Conservation (phyloP, 257 asterid species). For the Solanum virginianum region DNA sequence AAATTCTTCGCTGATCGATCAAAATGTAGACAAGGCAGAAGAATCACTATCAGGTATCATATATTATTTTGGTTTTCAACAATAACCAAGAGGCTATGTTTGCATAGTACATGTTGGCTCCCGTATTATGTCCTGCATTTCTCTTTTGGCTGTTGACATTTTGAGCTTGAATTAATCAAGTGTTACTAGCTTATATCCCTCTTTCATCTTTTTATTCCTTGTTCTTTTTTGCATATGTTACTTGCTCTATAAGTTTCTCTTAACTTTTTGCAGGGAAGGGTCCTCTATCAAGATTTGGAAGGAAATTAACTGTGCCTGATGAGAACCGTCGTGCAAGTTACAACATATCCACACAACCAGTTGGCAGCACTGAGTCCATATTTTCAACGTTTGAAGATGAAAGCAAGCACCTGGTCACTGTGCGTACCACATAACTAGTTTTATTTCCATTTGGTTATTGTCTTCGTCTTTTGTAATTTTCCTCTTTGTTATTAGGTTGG, state of each 20-base stretch:
- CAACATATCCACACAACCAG: conserved; percentile 38
- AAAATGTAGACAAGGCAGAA: conserved; percentile 60
- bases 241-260: not conserved
- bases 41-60: conserved; percentile 58
- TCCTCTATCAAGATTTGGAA: conserved; percentile 36
- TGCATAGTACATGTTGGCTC: not conserved
- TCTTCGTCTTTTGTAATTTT: not conserved
- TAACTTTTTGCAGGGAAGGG: conserved; percentile 43
- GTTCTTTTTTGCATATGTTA: not conserved
- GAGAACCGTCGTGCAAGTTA: conserved; percentile 77
- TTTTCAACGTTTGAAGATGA: conserved; percentile 83
- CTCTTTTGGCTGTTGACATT: not conserved
- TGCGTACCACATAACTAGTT: conserved; percentile 22
- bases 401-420: conserved; percentile 86
- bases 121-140: not conserved
- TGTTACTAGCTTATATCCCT: not conserved
- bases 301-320: conserved; percentile 46
- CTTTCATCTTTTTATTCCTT: not conserved
- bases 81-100: not conserved
- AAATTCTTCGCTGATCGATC: conserved; percentile 35
- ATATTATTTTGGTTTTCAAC: not conserved
- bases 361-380: conserved; percentile 38
- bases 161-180: not conserved
- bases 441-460: not conserved
- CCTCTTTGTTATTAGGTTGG: conserved; percentile 55